Conservation (phyloP, 2,329 filamentous ascomycete genomes). For the Coniochaeta sp. region DNA sequence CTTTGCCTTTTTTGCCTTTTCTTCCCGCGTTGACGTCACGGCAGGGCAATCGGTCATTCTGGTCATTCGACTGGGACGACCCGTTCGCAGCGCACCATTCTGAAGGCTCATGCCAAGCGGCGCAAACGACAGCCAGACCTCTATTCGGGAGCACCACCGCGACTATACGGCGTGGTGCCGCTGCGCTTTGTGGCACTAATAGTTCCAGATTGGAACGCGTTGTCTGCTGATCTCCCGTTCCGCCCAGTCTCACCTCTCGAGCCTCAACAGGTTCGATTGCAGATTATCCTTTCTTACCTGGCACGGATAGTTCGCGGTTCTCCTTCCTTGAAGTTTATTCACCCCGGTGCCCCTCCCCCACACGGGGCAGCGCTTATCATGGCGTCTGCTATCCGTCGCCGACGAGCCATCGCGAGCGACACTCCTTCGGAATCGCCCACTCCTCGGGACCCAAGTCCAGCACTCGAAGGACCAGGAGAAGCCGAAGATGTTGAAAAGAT, state of each 20-base stretch:
- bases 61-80: no score
- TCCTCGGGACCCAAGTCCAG: slow-evolving; percentile 18
- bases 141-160: neutral
- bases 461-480: slow-evolving; percentile 18
- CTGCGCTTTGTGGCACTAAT: neutral
- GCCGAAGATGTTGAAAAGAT: slow-evolving; percentile 23
- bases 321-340: neutral
- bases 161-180: neutral
- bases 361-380: slow-evolving; percentile 10
- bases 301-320: neutral
- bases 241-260: neutral
- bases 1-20: no score
- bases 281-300: neutral
- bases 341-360: neutral
- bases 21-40: no score
- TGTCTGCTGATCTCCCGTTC: neutral
- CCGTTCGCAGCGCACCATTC: no score
- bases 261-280: neutral
- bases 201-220: neutral
- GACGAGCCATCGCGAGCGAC: slow-evolving; percentile 8
- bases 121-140: neutral
- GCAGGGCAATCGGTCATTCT: no score
- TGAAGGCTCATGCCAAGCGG: neutral
- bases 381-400: slow-evolving; percentile 18
- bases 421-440: slow-evolving; percentile 20